Evolutionary conservation across 805 yeast species (phyloP), one percentile per base, ranked within the genome.

Genomic region (Monosporozyma unispora): DNA sequence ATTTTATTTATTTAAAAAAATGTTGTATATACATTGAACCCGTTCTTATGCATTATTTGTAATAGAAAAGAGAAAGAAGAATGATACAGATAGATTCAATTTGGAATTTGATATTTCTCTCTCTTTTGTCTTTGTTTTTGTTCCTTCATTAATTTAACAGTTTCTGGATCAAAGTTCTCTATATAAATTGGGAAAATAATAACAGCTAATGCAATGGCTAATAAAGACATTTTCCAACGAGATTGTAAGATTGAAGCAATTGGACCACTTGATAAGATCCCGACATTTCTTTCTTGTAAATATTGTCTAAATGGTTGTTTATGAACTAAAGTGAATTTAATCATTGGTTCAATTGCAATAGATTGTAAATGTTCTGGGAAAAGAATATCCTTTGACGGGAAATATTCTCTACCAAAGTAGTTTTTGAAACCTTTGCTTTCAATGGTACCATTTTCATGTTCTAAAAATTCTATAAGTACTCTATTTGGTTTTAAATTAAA

Each of bases 91-190:
- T 19, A 28, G 10, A 12, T 12, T 47, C 23, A 21, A 22, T 48
- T 37, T 21, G 50, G 49, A 14, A 49, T 42, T 25, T 50, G 48
- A 43, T 62, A 61, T 50, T 57, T 60, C 31, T 55, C 62, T 45
- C 53, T 58, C 50, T 60, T 58, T 47, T 59, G 58, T 46, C 50
- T 55, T 44, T 54, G 48, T 12, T 58, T 57, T 41, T 68, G 67
- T 46, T 62, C 66, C 37, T 62, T 66, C 48, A 71, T 57, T 10
- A 61, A 53, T 44, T 60, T 54, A 5, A 71, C 71, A 11, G 70
- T 66, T 40, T 69, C 75, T 35, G 75, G 74, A 50, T 72, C 75
- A 27, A 72, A 49, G 48, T 62, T 67, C 53, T 70, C 74, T n/a
- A 71, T 37, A 1, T 71, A 25, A 41, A 62, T 52, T 18, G 76